Conservation (phyloP, 1,284 basidiomycete genomes). For the Flammula alnicola region DNA sequence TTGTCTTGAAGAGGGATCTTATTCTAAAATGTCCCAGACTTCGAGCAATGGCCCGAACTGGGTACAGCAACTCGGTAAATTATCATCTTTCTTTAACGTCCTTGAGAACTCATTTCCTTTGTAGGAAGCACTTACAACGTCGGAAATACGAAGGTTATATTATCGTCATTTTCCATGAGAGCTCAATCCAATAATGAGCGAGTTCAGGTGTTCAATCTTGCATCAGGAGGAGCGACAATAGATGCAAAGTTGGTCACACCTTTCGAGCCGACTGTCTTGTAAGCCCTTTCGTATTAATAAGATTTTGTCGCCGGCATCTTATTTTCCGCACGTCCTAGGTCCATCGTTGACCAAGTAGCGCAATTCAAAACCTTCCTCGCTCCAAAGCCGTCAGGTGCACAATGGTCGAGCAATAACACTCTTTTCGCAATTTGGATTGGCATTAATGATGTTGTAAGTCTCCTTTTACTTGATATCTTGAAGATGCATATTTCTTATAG, state of each 20-base stretch:
- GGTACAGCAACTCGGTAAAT: conserved; percentile 57
- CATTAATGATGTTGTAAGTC: conserved; percentile 63
- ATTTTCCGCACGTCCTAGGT: conserved; percentile 50
- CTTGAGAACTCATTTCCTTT: neutral
- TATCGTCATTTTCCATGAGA: neutral
- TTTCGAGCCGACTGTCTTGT: conserved; percentile 59
- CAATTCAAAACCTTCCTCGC: conserved; percentile 59
- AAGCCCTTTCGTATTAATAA: too few relatives aligned
- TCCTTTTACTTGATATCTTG: neutral
- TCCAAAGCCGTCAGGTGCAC: conserved; percentile 51
- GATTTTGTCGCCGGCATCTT: too few relatives aligned
- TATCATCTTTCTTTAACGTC: neutral
- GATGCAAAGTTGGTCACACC: conserved; percentile 63
- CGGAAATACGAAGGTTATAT: conserved; percentile 52
- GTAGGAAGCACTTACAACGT: conserved; percentile 56
- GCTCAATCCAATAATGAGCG: conserved; percentile 7
- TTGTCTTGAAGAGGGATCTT: neutral
- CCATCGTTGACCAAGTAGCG: conserved; percentile 64
- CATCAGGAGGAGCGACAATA: conserved; percentile 65
- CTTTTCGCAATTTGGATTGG: conserved; percentile 71
- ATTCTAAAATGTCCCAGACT: conserved; percentile 35
- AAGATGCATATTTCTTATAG: neutral
- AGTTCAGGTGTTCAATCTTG: conserved; percentile 59
- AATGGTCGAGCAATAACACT: conserved; percentile 59
- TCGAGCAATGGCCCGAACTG: conserved; percentile 70